Evolutionary conservation across 2,329 filamentous ascomycete genomes (phyloP).

Genomic region (Triangularia verruculosa): DNA sequence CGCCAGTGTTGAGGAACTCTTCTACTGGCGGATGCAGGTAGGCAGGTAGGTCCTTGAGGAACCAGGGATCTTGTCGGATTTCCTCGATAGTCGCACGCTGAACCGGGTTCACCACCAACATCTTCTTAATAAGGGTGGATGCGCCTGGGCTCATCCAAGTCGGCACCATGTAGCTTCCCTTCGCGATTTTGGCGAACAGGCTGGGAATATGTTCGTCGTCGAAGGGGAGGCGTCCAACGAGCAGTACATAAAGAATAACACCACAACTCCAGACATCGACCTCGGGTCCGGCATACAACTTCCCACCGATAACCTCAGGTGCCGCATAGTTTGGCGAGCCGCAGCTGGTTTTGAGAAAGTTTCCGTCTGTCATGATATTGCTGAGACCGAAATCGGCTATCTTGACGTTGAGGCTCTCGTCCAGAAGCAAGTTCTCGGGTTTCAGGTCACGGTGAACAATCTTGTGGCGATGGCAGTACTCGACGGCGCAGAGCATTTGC

Average conservation of each 20-base stretch:
- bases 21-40: conserved; percentile 87
- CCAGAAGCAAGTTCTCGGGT: conserved; percentile 91
- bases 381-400: conserved; percentile 98
- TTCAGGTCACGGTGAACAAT: conserved; percentile 98
- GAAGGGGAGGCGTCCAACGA: conserved; percentile 83
- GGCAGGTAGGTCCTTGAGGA: conserved; percentile 76
- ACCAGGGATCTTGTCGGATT: conserved; percentile 92
- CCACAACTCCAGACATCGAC: conserved; percentile 98
- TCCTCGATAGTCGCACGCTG: conserved; percentile 92
- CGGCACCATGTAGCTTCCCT: conserved; percentile 89
- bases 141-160: conserved; percentile 87
- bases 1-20: conserved; percentile 90
- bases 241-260: conserved; percentile 81
- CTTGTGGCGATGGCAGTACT: conserved; percentile 98
- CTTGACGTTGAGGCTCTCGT: conserved; percentile 96
- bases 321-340: conserved; percentile 98
- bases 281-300: conserved; percentile 94
- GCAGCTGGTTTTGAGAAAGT: conserved; percentile 97
- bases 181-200: conserved; percentile 95
- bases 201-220: conserved; percentile 98
- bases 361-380: conserved; percentile 99
- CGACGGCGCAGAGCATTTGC: conserved; percentile 97
- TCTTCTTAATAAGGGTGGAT: conserved; percentile 77
- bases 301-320: conserved; percentile 95
- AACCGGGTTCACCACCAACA: conserved; percentile 93